phyloP scores from a whole-genome alignment of 2,329 filamentous ascomycete genomes.

The Aspergillus sp. region DNA sequence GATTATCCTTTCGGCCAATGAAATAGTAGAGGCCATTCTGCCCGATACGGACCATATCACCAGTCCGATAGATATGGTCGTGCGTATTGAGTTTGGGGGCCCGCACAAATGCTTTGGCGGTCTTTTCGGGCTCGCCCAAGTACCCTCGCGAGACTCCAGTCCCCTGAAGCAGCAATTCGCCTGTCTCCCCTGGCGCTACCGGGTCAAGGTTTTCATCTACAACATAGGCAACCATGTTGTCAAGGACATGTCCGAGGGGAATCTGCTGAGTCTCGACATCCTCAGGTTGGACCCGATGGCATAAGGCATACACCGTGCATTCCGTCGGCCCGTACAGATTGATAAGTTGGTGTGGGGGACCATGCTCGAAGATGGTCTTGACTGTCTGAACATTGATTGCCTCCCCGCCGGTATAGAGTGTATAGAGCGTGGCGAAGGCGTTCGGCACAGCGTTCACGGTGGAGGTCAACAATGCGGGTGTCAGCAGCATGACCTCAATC shows the following conservation, averaged over 20 bases:
- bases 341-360: conserved; percentile 6
- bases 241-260: conserved; percentile 47
- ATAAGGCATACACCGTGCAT: conserved; percentile 7
- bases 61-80: conserved; percentile 20
- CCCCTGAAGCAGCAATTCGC: conserved; percentile 27
- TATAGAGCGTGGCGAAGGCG: conserved; percentile 9
- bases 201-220: conserved; percentile 13
- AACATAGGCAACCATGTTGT: conserved; percentile 15
- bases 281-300: conserved; percentile 16
- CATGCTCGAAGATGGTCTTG: conserved; percentile 8
- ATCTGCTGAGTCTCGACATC: conserved; percentile 16
- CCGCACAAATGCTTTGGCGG: conserved; percentile 66
- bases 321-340: conserved; percentile 19
- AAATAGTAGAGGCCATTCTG: conserved; percentile 30
- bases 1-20: conserved; percentile 52
- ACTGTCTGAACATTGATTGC: conserved; percentile 12
- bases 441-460: conserved; percentile 6
- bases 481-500: conserved; percentile 13
- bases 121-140: conserved; percentile 59
- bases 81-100: conserved; percentile 25
- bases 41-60: conserved; percentile 22
- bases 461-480: conserved; percentile 9
- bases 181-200: conserved; percentile 18
- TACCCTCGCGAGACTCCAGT: conserved; percentile 77
- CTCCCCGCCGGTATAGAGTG: conserved; percentile 13